Percentiles rank a stretch among this genome's conserved stretches.
Conservation (phyloP, 2,329 filamentous ascomycete species). For the Alternaria triticina region DNA sequence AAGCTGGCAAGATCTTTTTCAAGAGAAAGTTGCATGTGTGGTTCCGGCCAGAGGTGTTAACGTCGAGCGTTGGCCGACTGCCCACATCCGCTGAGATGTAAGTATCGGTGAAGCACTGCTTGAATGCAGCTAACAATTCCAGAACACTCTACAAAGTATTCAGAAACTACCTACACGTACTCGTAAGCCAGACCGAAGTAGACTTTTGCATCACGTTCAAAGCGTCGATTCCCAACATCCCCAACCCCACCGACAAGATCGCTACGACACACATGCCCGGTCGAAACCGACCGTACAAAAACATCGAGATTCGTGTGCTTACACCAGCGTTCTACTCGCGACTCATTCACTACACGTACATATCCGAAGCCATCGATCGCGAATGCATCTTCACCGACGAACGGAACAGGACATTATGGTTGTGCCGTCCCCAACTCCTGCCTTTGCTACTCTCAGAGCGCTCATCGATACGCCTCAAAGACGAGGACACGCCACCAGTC, state of each 20-base stretch:
- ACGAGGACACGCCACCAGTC: not conserved
- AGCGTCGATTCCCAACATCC: slow-evolving; percentile 53
- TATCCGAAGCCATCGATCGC: slow-evolving; percentile 66
- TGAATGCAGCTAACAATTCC: slow-evolving; percentile 12
- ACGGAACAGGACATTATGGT: slow-evolving; percentile 64
- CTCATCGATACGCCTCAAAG: slow-evolving; percentile 47
- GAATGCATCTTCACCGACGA: slow-evolving; percentile 60
- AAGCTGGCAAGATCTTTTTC: slow-evolving; percentile 66
- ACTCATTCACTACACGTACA: slow-evolving; percentile 68
- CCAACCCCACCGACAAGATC: slow-evolving; percentile 22
- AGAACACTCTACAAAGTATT: slow-evolving; percentile 49
- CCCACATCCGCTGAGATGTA: slow-evolving; percentile 60
- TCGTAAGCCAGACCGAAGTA: slow-evolving; percentile 57
- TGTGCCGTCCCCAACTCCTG: slow-evolving; percentile 63
- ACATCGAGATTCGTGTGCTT: slow-evolving; percentile 64
- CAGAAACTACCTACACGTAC: slow-evolving; percentile 48
- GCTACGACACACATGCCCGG: slow-evolving; percentile 26
- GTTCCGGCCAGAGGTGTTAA: slow-evolving; percentile 68
- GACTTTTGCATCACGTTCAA: slow-evolving; percentile 61
- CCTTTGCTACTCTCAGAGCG: slow-evolving; percentile 26
- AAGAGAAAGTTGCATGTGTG: slow-evolving; percentile 66
- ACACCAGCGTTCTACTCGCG: slow-evolving; percentile 72
- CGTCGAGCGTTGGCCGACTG: slow-evolving; percentile 60
- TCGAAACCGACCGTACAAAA: slow-evolving; percentile 28
- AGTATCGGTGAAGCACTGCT: not conserved